phyloP scores from a whole-genome alignment of 2,329 filamentous ascomycete species.

The Septoria linicola region DNA sequence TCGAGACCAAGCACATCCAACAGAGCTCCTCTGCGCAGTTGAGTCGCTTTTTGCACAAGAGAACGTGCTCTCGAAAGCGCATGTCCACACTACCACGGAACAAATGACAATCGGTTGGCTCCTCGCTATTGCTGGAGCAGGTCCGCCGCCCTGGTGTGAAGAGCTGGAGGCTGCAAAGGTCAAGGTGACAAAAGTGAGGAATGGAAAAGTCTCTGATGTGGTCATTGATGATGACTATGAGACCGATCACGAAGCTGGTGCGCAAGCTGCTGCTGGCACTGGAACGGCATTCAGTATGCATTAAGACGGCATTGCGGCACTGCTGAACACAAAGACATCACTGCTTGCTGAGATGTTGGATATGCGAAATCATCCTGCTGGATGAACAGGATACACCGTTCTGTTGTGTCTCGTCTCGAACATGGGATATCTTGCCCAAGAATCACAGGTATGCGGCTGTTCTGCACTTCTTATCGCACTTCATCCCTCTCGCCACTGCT shows the following conservation, averaged over 20 bases:
- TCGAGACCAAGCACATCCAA: neutral
- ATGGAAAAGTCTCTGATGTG: neutral
- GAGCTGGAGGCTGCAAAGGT: neutral
- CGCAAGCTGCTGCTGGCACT: neutral
- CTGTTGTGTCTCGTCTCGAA: too few species aligned
- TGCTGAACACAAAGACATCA: neutral
- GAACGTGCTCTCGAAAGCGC: neutral
- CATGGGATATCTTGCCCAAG: too few species aligned
- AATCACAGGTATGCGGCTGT: too few species aligned
- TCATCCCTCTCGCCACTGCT: too few species aligned
- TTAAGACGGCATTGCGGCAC: neutral
- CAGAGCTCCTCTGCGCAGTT: neutral
- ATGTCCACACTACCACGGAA: neutral
- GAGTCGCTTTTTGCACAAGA: neutral
- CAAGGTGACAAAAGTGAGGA: slow-evolving; percentile 1
- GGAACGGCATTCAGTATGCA: neutral
- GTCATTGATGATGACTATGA: neutral
- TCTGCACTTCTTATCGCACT: too few species aligned
- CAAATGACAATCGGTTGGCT: neutral
- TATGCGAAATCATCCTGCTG: too few species aligned
- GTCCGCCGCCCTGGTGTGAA: neutral
- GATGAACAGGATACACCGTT: too few species aligned
- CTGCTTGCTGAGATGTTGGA: too few species aligned
- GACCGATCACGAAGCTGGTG: neutral
- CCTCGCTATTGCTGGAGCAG: neutral